These are phyloP conservation scores for Friedmanniomyces endolithicus DNA, from an alignment of 495 filamentous ascomycete genomes.

Conservation along the genomic window DNA sequence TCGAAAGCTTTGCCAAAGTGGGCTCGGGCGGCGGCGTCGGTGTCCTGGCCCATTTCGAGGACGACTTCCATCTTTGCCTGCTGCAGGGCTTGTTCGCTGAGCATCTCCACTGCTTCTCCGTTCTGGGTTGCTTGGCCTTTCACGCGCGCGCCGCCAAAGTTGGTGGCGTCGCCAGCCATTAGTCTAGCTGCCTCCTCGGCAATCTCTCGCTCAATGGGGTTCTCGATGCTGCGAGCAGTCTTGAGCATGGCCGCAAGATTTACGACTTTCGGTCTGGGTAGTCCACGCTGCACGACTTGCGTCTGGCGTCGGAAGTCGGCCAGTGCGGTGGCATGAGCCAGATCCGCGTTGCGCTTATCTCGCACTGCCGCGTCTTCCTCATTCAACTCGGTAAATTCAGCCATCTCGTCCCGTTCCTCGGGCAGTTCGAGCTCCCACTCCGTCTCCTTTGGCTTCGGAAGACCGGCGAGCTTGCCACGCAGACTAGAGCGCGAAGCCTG, in stretches of 20 bases:
- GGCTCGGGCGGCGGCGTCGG: constrained; percentile 7
- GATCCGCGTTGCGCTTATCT: constrained; percentile 57
- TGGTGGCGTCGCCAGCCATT: constrained; percentile 67
- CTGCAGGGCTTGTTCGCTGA: constrained; percentile 60
- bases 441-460: constrained; percentile 82
- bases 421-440: constrained; percentile 90
- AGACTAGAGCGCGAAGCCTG: constrained; percentile 58
- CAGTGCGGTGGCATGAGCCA: constrained; percentile 56
- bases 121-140: constrained; percentile 35
- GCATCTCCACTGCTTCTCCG: constrained; percentile 43
- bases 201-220: constrained; percentile 49
- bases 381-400: constrained; percentile 38
- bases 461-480: constrained; percentile 55
- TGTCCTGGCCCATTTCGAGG: constrained; percentile 42
- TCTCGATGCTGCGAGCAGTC: constrained; percentile 40
- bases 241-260: constrained; percentile 58
- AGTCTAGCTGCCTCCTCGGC: constrained; percentile 64
- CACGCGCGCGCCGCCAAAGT: constrained; percentile 54
- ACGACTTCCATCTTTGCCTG: constrained; percentile 66
- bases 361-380: constrained; percentile 79
- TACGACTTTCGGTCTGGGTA: constrained; percentile 66
- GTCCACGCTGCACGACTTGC: constrained; percentile 71
- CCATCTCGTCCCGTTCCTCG: constrained; percentile 59
- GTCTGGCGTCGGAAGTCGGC: constrained; percentile 74
- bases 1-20: constrained; percentile 45